These are phyloP conservation scores for Symbiodinium natans DNA, from an alignment of 73 alveolate genomes.

Conservation along the genomic window DNA sequence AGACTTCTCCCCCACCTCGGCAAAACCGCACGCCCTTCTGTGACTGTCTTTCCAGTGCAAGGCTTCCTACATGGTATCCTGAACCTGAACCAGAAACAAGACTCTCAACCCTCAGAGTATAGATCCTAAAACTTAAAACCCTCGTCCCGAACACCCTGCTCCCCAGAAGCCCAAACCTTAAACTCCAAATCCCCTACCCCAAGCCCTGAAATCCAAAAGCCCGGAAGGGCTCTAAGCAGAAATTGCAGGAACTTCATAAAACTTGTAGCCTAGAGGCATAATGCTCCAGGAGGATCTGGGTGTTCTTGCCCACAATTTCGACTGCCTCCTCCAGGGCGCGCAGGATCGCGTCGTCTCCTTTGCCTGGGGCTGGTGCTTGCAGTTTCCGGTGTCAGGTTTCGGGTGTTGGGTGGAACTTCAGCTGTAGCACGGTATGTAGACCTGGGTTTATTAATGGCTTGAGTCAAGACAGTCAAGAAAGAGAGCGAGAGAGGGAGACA, in stretches of 20 bases:
- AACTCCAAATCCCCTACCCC: no score
- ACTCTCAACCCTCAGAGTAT: no score
- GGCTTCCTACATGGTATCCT: no score
- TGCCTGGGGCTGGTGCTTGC: neutral
- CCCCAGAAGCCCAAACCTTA: no score
- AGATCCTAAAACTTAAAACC: no score
- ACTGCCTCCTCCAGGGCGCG: constrained; percentile 54
- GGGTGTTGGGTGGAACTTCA: neutral
- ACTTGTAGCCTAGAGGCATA: neutral
- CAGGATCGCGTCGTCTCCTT: constrained; percentile 40
- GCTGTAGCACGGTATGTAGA: neutral
- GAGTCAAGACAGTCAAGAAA: neutral
- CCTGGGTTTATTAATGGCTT: neutral
- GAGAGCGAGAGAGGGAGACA: neutral
- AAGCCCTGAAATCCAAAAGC: no score
- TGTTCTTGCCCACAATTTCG: constrained; percentile 42
- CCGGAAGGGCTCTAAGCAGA: no score
- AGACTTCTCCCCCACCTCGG: neutral
- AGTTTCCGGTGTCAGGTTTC: neutral
- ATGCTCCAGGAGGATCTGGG: constrained; percentile 21
- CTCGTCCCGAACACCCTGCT: no score
- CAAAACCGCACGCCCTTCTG: no score
- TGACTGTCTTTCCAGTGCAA: no score
- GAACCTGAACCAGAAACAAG: no score
- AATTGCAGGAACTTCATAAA: no score